Evolutionary conservation across 1,284 basidiomycete genomes (phyloP).

Genomic region (Sporisorium iseilematis-ciliati): DNA sequence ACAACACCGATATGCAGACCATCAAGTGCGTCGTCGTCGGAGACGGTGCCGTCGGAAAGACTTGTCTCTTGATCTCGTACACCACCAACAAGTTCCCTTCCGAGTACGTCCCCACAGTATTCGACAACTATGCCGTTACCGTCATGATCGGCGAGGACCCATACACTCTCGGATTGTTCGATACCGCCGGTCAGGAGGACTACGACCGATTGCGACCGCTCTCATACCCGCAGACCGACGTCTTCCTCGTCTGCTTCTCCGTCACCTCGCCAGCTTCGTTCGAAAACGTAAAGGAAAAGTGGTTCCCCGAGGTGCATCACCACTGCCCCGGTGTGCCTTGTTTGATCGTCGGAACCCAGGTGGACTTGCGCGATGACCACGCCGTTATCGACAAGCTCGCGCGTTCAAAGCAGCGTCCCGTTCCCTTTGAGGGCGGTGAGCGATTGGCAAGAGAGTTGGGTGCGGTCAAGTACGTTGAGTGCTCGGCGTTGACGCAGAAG

Average conservation of each 20-base stretch:
- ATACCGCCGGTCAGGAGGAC: conserved; percentile 99
- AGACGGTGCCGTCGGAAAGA: conserved; percentile 99
- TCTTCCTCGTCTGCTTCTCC: conserved; percentile 99
- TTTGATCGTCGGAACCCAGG: conserved; percentile 97
- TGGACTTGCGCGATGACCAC: conserved; percentile 94
- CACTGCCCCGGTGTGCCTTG: conserved; percentile 99
- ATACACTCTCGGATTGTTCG: conserved; percentile 97
- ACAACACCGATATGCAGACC: conserved; percentile 64
- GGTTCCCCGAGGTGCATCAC: conserved; percentile 99
- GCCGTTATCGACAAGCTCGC: conserved; percentile 93
- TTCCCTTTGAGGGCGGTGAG: conserved; percentile 89
- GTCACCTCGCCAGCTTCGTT: conserved; percentile 98
- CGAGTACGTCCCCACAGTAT: conserved; percentile 96
- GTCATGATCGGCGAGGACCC: conserved; percentile 99
- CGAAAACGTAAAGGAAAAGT: conserved; percentile 99
- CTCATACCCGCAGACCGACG: conserved; percentile 99
- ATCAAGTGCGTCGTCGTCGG: conserved; percentile 93
- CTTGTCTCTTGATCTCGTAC: conserved; percentile 98
- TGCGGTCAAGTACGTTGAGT: conserved; percentile 99
- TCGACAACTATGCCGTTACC: conserved; percentile 98
- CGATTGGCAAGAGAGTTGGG: conserved; percentile 93
- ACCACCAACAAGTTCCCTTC: conserved; percentile 84
- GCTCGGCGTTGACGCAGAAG: conserved; percentile 98
- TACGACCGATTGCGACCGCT: conserved; percentile 98
- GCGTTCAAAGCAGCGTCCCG: conserved; percentile 94